Conservation (phyloP, 768 basidiomycete genomes). For the Kwoniella mangroviensis region DNA sequence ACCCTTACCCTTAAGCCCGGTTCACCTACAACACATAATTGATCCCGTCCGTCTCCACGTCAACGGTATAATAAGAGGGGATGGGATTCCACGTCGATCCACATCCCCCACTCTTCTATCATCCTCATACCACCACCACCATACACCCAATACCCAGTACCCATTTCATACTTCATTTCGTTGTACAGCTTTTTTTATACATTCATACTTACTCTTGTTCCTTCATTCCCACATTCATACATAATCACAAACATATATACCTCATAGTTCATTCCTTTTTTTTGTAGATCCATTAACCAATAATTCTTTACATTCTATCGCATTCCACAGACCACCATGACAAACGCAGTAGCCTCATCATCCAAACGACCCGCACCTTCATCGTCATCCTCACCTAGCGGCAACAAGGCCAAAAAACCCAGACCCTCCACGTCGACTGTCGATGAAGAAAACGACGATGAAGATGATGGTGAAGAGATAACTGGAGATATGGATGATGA, state of each 20-base stretch:
- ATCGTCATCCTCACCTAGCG: conserved; percentile 5
- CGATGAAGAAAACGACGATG: conserved; percentile 16
- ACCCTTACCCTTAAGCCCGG: conserved; percentile 1
- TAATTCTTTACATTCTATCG: neutral
- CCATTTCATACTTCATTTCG: conserved; percentile 8
- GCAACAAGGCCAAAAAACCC: conserved; percentile 27
- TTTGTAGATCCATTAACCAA: conserved; percentile 13
- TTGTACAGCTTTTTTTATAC: conserved; percentile 23
- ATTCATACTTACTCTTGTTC: neutral
- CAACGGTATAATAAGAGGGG: neutral
- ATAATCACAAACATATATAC: neutral
- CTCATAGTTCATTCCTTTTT: neutral
- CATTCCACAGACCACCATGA: neutral
- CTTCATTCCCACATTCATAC: neutral
- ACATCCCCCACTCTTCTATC: conserved; percentile 5
- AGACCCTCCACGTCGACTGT: conserved; percentile 22
- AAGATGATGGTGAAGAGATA: conserved; percentile 23
- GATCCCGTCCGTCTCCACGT: conserved; percentile 21
- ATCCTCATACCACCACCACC: conserved; percentile 6
- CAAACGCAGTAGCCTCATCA: conserved; percentile 28
- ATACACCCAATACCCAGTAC: neutral
- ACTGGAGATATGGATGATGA: conserved; percentile 30
- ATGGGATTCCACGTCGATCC: conserved; percentile 24
- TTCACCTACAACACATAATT: conserved; percentile 1
- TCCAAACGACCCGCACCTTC: conserved; percentile 37